phyloP scores from a whole-genome alignment of 768 basidiomycete species.

The Trametes cingulata region DNA sequence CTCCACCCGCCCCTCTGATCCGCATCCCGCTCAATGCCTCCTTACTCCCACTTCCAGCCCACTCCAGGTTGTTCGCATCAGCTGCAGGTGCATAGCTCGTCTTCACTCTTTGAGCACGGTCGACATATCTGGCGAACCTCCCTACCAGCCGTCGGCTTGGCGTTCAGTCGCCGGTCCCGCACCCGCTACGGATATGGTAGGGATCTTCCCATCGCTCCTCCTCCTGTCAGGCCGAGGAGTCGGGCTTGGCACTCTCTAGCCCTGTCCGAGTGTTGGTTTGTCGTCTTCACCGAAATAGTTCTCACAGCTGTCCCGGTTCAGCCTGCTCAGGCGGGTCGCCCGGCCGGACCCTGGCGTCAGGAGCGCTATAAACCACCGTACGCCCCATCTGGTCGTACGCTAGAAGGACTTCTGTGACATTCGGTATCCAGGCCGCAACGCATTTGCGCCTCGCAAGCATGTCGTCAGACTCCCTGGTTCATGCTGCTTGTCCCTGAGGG shows the following conservation, averaged over 20 bases:
- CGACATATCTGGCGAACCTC: too few relatives aligned
- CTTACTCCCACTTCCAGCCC: not conserved
- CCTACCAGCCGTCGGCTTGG: too few relatives aligned
- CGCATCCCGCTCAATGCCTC: not conserved
- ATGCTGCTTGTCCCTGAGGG: not conserved
- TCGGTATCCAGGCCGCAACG: not conserved
- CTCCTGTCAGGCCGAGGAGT: not conserved
- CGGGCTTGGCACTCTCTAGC: conserved; percentile 1
- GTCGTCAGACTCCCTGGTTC: not conserved
- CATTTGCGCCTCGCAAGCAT: not conserved
- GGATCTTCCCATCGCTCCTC: not conserved
- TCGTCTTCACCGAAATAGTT: conserved; percentile 11
- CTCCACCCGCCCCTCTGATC: conserved; percentile 12
- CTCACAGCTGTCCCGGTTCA: conserved; percentile 12
- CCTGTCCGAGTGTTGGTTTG: not conserved
- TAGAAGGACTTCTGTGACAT: conserved; percentile 3
- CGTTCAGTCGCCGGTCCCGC: not conserved
- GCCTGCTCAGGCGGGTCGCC: not conserved
- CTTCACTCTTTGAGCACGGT: too few relatives aligned
- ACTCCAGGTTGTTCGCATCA: too few relatives aligned
- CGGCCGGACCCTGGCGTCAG: conserved; percentile 21
- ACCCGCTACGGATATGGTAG: not conserved
- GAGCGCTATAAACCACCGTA: not conserved
- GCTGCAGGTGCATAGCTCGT: too few relatives aligned
- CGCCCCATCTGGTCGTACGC: not conserved